Evolutionary conservation across 1,284 basidiomycete genomes (phyloP).

Genomic region (Moesziomyces sp.): DNA sequence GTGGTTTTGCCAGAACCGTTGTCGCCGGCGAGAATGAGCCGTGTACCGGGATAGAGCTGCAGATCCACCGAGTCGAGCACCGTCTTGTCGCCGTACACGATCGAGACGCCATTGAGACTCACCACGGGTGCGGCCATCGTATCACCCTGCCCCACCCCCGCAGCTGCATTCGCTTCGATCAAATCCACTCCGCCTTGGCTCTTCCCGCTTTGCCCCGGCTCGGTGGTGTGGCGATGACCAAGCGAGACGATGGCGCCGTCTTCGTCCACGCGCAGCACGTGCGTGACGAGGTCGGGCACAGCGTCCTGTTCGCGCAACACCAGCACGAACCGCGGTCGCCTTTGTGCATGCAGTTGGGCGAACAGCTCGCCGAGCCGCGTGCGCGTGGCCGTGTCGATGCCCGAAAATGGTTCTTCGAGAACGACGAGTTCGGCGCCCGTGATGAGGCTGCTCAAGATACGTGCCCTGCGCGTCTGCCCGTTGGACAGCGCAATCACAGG

Average conservation of each 20-base stretch:
- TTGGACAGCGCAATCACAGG: slow-evolving; percentile 78
- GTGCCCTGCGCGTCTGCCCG: slow-evolving; percentile 87
- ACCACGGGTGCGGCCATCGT: slow-evolving; percentile 71
- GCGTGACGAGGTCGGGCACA: slow-evolving; percentile 83
- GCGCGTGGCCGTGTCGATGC: slow-evolving; percentile 39
- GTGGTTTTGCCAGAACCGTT: slow-evolving; percentile 88
- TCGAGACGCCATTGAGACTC: slow-evolving; percentile 76
- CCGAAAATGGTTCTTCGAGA: slow-evolving; percentile 57
- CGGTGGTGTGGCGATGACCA: slow-evolving; percentile 62
- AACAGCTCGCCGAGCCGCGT: slow-evolving; percentile 68
- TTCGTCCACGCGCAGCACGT: slow-evolving; percentile 75
- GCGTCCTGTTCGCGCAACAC: slow-evolving; percentile 83
- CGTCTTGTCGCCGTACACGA: slow-evolving; percentile 77
- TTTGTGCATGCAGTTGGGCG: slow-evolving; percentile 72
- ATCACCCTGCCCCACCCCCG: slow-evolving; percentile 30
- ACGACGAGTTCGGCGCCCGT: slow-evolving; percentile 73
- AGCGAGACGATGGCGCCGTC: slow-evolving; percentile 70
- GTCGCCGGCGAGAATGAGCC: slow-evolving; percentile 67
- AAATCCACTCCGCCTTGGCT: slow-evolving; percentile 22
- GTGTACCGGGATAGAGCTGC: slow-evolving; percentile 36
- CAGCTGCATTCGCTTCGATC: slow-evolving; percentile 11
- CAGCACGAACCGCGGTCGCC: slow-evolving; percentile 75
- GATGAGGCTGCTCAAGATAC: slow-evolving; percentile 83
- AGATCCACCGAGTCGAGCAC: slow-evolving; percentile 68
- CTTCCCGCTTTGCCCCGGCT: neutral